Base-by-base conservation (phyloP, 1,284 basidiomycete species). In the Heterobasidion parviporum region DNA sequence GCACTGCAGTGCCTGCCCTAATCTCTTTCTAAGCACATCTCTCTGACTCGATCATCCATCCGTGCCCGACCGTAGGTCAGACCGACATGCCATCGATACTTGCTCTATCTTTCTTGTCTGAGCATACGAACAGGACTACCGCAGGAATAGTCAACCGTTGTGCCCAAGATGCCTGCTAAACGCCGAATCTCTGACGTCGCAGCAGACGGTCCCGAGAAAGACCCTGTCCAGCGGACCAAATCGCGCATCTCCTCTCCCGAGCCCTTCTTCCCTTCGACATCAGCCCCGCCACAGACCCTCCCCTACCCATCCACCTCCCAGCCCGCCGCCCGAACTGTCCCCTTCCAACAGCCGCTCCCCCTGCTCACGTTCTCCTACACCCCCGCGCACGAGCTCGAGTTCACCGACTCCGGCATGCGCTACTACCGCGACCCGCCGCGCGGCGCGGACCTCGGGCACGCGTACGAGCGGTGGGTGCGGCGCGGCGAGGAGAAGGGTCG, bases 401-500 rank as follows among this genome's bases (percentile, higher is more conserved):
- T 87, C 66, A 76, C 75, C 15, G 75, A 92, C 65, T 77, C 82
- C 12, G 82, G 87, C 0, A 62, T 92, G 68, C 77, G 82, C 48
- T 89, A 87, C 66, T 89, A 82, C 62, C 72, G 80, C 43, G 74
- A 80, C 52, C 88, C 89, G 7, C 85, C 85, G 3, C 64, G 64
- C 6, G 74, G 77, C 8, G 85, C 85, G 2, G 76, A 85, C 56
- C 74, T 91, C 8, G 68, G 70, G 0, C 80, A 85, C 68, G 84
- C 81, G 1, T 88, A 87, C 64, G 80, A 90, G 12, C 72, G 77
- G 8, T 93, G 88, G 83, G 72, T 80, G 10, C 79, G 79, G 61
- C 75, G 83, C 49, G 79, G 83, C 1, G 90, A 92, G 50, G 79
- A 79, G 59, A 73, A 77, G 52, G 79, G 79, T 4, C 72, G 86